Conservation (phyloP, 768 basidiomycete genomes). For the Calocera viscosa region DNA sequence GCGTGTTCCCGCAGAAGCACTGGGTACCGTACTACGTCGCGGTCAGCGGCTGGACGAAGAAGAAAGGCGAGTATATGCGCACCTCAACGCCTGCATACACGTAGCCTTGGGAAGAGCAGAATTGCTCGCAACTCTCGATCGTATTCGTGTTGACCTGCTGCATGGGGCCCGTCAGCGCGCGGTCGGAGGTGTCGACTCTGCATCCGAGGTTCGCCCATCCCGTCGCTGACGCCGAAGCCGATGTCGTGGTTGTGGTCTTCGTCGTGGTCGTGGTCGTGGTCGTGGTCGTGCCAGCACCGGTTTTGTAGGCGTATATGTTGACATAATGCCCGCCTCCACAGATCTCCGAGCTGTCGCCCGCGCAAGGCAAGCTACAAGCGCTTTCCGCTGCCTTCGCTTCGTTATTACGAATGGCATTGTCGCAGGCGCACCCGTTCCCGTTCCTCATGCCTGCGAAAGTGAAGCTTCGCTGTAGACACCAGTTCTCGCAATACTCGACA, state of each 20-base stretch:
- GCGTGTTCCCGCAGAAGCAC: constrained; percentile 7
- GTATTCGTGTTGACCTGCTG: constrained; percentile 3
- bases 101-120: constrained; percentile 11
- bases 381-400: not conserved
- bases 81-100: constrained; percentile 12
- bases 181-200: not conserved
- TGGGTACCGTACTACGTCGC: not conserved
- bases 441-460: not conserved
- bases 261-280: not conserved
- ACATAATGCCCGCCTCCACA: not conserved
- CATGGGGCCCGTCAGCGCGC: constrained; percentile 10
- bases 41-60: not conserved
- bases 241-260: not conserved
- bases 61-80: not conserved
- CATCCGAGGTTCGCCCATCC: constrained; percentile 9
- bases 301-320: not conserved
- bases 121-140: constrained; percentile 6
- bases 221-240: not conserved
- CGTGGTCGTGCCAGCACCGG: not conserved
- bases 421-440: constrained; percentile 13
- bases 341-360: not conserved
- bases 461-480: too few relatives aligned
- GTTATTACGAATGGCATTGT: constrained; percentile 5
- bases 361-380: not conserved
- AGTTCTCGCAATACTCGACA: not conserved